Base-by-base conservation (phyloP, 2,329 filamentous ascomycete species). In the Rutstroemia sp. region DNA sequence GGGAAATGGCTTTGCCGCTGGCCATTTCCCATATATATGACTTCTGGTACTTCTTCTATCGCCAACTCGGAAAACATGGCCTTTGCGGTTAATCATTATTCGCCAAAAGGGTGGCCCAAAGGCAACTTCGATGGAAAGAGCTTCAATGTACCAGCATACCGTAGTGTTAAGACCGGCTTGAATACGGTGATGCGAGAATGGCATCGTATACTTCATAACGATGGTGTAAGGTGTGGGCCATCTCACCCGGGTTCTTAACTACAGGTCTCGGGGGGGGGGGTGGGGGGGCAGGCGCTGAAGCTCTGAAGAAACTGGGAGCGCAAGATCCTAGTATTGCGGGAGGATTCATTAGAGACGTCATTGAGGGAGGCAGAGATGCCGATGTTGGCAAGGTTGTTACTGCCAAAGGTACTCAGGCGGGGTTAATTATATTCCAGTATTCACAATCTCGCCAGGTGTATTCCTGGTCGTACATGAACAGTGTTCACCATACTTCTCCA, bases 141-240 rank as follows among this genome's bases (percentile, higher is more conserved):
- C 51, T 58, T 65, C 46, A 50, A 63, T 6, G 59, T 68, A 23
- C 47, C 57, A 42, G 64, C 68, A 3, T 78, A 78, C 58, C 71
- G 75, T 7, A 68, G 66, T 30, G 62, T 65, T 25, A 78, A 79
- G 65, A 72, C 71, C 5, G 75, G 72, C 0, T 61, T 78, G 51
- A 78, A 78, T 59, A 78, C 78, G 76, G 58, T 78, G 60, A 75
- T 77, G 75, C 68, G 72, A 14, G 72, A 77, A 58, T 78, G 72
- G 72, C 54, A 66, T 45, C 69, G 72, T 45, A 60, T 72, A 3
- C 66, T 81, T 25, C 70, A 67, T 48, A 71, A 72, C 3, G 78
- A 82, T 48, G 76, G 77, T 0, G 76, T 81, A 9, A 78, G 63
- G 74, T 77, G 0, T 81, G 72, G 69, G 64, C 65, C 30, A 66